Percentiles rank a stretch among this genome's conserved stretches.
Conservation (phyloP, 352 stramenopile species). For the Globisporangium takayamanum region DNA sequence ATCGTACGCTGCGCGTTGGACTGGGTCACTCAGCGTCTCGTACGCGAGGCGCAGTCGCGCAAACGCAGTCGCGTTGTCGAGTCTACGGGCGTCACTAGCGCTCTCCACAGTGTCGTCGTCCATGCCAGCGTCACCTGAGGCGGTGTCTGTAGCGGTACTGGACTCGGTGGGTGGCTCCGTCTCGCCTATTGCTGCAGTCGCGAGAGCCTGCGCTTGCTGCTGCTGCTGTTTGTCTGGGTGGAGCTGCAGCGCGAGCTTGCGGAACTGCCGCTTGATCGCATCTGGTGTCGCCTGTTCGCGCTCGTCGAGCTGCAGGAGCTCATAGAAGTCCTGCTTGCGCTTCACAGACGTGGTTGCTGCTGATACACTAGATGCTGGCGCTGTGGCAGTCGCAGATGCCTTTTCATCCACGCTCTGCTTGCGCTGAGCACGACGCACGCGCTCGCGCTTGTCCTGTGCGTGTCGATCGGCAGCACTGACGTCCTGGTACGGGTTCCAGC, state of each 20-base stretch:
- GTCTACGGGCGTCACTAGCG: neutral
- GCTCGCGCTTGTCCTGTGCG: constrained; percentile 10
- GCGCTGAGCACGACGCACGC: constrained; percentile 6
- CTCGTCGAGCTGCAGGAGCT: constrained; percentile 37
- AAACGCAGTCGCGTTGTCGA: constrained; percentile 41
- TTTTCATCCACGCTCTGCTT: neutral
- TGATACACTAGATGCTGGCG: neutral
- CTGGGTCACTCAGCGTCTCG: constrained; percentile 64
- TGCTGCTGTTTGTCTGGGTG: constrained; percentile 65
- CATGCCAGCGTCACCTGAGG: neutral
- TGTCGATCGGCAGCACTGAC: constrained; percentile 18
- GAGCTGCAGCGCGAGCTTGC: constrained; percentile 49
- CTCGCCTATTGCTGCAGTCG: too few relatives aligned
- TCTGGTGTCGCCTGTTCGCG: constrained; percentile 21
- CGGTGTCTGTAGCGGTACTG: neutral
- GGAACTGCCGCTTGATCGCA: constrained; percentile 62
- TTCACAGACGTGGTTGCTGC: neutral
- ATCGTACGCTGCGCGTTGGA: constrained; percentile 50
- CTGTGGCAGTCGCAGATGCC: neutral
- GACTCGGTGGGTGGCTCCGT: neutral
- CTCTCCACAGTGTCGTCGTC: constrained; percentile 8
- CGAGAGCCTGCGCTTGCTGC: constrained; percentile 6
- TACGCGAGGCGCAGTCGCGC: constrained; percentile 59
- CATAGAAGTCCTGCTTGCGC: constrained; percentile 56
- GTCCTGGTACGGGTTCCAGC: constrained; percentile 78